phyloP scores from a whole-genome alignment of 2,329 filamentous ascomycete genomes.

The Penicillium expansum region DNA sequence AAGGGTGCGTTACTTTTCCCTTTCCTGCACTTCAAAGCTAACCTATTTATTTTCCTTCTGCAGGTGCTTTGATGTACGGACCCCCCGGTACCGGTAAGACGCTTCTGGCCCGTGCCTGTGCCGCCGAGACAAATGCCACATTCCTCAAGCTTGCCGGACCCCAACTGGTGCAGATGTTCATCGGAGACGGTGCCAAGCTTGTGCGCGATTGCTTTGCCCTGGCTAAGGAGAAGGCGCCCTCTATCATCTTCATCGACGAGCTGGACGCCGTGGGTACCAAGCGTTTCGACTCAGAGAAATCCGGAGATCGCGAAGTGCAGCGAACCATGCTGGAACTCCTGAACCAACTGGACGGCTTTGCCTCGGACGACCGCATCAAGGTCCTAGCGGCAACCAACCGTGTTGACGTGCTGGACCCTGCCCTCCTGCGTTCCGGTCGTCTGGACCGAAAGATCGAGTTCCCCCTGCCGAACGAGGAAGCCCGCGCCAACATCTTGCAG shows the following conservation, averaged over 20 bases:
- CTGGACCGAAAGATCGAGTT: constrained; percentile 98
- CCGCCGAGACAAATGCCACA: constrained; percentile 95
- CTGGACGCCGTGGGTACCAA: constrained; percentile 97
- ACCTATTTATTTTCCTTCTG: constrained; percentile 4
- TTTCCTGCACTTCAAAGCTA: constrained; percentile 6
- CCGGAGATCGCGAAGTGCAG: constrained; percentile 95
- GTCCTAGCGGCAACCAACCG: constrained; percentile 93
- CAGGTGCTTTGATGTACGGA: constrained; percentile 97
- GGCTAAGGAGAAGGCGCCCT: constrained; percentile 96
- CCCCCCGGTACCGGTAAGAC: constrained; percentile 51
- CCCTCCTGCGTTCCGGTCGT: constrained; percentile 84
- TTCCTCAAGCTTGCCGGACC: constrained; percentile 98
- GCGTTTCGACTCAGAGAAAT: constrained; percentile 98
- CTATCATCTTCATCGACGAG: constrained; percentile 99
- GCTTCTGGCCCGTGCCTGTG: constrained; percentile 83
- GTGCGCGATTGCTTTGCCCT: constrained; percentile 96
- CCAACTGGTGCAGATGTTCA: constrained; percentile 99
- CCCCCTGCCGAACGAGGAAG: constrained; percentile 95
- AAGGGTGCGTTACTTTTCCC: constrained; percentile 67
- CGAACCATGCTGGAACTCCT: constrained; percentile 98
- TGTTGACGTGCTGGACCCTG: constrained; percentile 89
- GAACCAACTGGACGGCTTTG: constrained; percentile 97
- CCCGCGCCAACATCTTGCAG: constrained; percentile 91
- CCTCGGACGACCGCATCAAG: constrained; percentile 94
- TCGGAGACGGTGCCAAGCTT: constrained; percentile 95